Conservation (phyloP, 768 basidiomycete genomes). For the Tricholoma flavovirens region DNA sequence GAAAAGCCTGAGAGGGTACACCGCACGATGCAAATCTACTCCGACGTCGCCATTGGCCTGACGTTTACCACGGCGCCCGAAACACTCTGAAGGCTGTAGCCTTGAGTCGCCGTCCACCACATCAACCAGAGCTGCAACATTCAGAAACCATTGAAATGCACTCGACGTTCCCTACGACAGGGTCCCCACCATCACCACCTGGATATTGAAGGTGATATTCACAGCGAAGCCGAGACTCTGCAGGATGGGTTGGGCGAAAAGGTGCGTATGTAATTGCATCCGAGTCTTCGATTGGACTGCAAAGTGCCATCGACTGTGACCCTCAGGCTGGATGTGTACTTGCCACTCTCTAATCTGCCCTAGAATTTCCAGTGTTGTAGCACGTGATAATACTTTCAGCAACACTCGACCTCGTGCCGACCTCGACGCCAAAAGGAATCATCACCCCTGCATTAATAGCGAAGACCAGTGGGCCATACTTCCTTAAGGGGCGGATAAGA, state of each 20-base stretch:
- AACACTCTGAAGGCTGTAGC: neutral
- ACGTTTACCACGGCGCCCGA: too few species aligned
- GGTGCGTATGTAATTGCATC: neutral
- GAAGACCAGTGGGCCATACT: constrained; percentile 88
- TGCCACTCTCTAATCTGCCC: constrained; percentile 6
- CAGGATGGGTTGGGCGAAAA: neutral
- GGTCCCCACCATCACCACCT: neutral
- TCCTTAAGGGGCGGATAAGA: constrained; percentile 79
- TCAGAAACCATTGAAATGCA: neutral
- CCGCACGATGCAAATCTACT: neutral
- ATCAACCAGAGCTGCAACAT: neutral
- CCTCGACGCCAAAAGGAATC: constrained; percentile 89
- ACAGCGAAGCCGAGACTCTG: neutral
- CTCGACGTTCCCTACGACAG: neutral
- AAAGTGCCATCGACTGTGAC: neutral
- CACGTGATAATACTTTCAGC: constrained; percentile 97
- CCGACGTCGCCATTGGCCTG: neutral
- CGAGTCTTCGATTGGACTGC: too few species aligned
- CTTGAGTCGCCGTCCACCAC: neutral
- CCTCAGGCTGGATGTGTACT: neutral
- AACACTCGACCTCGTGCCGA: constrained; percentile 89
- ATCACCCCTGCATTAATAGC: constrained; percentile 82
- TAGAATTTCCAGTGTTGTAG: constrained; percentile 76
- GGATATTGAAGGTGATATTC: neutral
- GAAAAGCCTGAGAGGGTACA: too few species aligned